Conservation (phyloP, 768 basidiomycete genomes). For the Saitozyma sp. region DNA sequence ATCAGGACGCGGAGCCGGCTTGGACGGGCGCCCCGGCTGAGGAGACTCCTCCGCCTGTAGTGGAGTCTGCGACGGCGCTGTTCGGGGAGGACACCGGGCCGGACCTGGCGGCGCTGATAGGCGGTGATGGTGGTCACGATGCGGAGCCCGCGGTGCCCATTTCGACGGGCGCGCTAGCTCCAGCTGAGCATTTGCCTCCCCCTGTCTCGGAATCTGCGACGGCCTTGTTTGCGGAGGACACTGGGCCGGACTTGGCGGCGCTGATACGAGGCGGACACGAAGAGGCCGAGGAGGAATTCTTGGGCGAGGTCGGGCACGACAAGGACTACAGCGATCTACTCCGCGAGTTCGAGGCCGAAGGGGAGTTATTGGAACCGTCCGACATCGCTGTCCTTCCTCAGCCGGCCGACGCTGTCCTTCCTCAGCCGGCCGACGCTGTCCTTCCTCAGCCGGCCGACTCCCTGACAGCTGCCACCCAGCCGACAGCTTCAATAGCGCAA, state of each 20-base stretch:
- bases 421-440: background rate
- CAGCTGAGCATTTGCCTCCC: too few species aligned
- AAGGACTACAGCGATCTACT: conserved; percentile 36
- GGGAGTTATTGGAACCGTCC: background rate
- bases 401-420: background rate
- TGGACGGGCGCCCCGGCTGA: too few species aligned
- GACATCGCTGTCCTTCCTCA: too few species aligned
- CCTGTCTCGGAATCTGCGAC: background rate
- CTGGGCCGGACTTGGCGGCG: background rate
- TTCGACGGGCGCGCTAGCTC: too few species aligned
- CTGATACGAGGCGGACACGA: background rate
- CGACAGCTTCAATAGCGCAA: background rate
- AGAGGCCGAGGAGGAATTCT: background rate
- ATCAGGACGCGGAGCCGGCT: too few species aligned
- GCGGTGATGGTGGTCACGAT: background rate
- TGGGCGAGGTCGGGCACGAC: conserved; percentile 11
- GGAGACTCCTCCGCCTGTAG: too few species aligned
- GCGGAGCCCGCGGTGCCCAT: too few species aligned
- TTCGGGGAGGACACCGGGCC: background rate
- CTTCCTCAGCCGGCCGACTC: background rate
- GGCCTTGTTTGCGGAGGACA: background rate
- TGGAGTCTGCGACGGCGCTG: conserved; percentile 3
- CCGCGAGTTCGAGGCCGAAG: conserved; percentile 34
- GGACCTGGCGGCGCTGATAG: background rate
- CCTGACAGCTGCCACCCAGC: background rate